Base-by-base conservation (phyloP, 108 stramenopile species). In the Fragilaria radians region DNA sequence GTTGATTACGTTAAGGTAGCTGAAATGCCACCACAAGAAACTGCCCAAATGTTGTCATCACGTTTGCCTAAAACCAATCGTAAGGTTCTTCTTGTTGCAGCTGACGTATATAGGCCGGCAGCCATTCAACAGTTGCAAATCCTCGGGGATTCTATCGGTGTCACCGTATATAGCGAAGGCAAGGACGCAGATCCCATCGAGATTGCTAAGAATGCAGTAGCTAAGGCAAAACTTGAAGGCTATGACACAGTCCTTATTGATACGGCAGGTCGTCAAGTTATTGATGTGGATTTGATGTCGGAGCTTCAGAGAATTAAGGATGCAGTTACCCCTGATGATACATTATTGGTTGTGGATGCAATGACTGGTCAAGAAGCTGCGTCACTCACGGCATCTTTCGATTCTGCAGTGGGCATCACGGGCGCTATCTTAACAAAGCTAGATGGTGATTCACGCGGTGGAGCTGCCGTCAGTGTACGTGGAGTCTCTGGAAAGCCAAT, bases 281-380 rank as follows among this genome's bases (percentile, higher is more conserved):
- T 96, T 47, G 92, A 96, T 63, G 80, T 77, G 28, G 77, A 84
- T 28, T 79, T 97, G 48, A 97, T 97, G 97, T 78, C 65, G 5
- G 97, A 97, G 68, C 82, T 97, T 34, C 62, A 82, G 30, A 45
- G 79, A 45, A 86, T 95, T 7, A 82, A 95, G 74, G 65, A 80
- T 48, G 64, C 75, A 46, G 85, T 93, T 2, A 57, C 82, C 61
- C 90, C 97, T 9, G 83, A 90, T 54, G 97, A 97, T 72, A 93
- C 93, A 26, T 76, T 97, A n/a, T 82, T 97, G 19, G 94, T 97
- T 17, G 94, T 97, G 5, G 97, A 97, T 70, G 94, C 95, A 46
- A 96, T 97, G 95, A 97, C 95, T 4, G 97, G 97, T 32, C 97
- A 97, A 67, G 97, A 94, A 53, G 97, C 97, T 11, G 97, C 97